Conservation (phyloP, 352 stramenopile genomes). For the Globisporangium barbulae region DNA sequence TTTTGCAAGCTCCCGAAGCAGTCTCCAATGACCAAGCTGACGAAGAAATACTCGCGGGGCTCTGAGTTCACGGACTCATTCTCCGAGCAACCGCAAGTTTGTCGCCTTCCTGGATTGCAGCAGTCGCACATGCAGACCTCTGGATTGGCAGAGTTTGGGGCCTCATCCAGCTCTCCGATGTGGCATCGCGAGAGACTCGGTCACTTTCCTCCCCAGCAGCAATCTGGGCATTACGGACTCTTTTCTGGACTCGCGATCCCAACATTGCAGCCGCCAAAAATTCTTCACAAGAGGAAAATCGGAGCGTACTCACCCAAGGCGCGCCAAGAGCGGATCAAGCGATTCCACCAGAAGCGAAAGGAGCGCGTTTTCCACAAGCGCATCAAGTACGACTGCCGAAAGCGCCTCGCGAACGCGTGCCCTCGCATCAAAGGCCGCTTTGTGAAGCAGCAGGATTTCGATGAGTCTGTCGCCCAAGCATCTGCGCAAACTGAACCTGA, state of each 20-base stretch:
- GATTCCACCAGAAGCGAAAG: slow-evolving; percentile 76
- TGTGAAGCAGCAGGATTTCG: slow-evolving; percentile 29
- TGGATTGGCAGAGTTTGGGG: not conserved
- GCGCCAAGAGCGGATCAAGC: slow-evolving; percentile 47
- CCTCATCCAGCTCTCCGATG: not conserved
- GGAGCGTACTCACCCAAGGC: slow-evolving; percentile 57
- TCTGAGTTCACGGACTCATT: not conserved
- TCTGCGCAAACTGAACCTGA: not conserved
- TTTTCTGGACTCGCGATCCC: not conserved
- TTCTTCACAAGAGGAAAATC: slow-evolving; percentile 34
- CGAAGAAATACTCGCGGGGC: slow-evolving; percentile 3
- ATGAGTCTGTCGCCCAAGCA: not conserved
- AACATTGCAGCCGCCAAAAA: not conserved
- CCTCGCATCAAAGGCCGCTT: slow-evolving; percentile 74
- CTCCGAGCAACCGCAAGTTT: not conserved
- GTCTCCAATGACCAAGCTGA: slow-evolving; percentile 15
- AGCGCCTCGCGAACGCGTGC: slow-evolving; percentile 62
- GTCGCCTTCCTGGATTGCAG: slow-evolving; percentile 5
- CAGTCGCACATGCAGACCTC: not conserved
- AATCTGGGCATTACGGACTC: not conserved
- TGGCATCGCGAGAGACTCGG: slow-evolving; percentile 3
- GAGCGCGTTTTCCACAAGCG: slow-evolving; percentile 66
- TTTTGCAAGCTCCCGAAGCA: slow-evolving; percentile 1
- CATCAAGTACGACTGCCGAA: slow-evolving; percentile 73
- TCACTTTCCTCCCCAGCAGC: not conserved